These are phyloP conservation scores for Phanerodontia chrysosporium DNA, from an alignment of 768 basidiomycete genomes.

Conservation along the genomic window DNA sequence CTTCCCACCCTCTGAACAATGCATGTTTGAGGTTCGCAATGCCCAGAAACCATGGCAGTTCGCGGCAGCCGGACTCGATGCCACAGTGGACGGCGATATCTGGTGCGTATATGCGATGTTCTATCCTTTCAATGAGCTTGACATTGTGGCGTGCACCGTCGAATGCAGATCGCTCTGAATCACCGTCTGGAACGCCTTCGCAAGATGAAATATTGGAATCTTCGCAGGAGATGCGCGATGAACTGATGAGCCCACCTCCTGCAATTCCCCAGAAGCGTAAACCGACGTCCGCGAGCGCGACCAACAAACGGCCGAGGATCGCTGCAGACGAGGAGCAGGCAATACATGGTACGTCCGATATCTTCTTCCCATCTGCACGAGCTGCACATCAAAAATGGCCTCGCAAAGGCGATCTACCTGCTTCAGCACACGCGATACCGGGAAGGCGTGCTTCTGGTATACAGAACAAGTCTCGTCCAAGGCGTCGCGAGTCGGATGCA, in stretches of 20 bases:
- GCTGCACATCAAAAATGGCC: neutral
- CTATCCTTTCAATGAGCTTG: neutral
- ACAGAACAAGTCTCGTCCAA: neutral
- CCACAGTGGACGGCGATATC: neutral
- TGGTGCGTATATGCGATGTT: neutral
- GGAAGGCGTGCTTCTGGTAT: neutral
- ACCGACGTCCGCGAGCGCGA: neutral
- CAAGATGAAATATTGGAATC: slow-evolving; percentile 4
- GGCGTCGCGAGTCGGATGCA: neutral
- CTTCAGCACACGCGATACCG: slow-evolving; percentile 1
- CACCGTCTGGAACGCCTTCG: neutral
- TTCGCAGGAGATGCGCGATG: slow-evolving; percentile 11
- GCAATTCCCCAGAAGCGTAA: slow-evolving; percentile 1
- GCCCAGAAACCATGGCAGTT: neutral
- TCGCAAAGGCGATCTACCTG: slow-evolving; percentile 1
- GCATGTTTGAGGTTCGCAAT: neutral
- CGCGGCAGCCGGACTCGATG: neutral
- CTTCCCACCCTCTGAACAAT: neutral
- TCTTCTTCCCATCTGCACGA: neutral
- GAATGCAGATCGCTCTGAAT: neutral
- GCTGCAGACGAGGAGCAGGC: neutral
- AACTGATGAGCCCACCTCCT: neutral
- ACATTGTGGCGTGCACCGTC: neutral
- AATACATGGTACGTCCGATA: neutral
- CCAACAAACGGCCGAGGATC: neutral